Conservation (phyloP, 306 rosid species). For the Gastrolobium bilobum region DNA sequence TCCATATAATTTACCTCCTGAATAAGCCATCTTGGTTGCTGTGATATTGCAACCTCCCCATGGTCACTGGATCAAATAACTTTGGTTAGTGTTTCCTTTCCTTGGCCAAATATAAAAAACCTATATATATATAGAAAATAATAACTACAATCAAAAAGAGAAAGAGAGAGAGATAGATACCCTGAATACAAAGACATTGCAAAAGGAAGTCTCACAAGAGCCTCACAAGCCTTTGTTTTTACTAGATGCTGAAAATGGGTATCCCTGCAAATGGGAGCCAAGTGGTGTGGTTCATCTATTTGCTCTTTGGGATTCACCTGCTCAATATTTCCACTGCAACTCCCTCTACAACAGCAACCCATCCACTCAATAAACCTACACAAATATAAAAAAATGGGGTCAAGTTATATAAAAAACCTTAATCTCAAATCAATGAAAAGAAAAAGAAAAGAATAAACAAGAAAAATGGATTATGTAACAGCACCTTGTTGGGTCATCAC, state of each 20-base stretch:
- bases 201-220: slow-evolving; percentile 73
- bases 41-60: slow-evolving; percentile 81
- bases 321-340: slow-evolving; percentile 40
- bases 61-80: slow-evolving; percentile 60
- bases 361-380: slow-evolving; percentile 76
- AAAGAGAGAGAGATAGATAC: slow-evolving; percentile 46
- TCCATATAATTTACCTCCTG: slow-evolving; percentile 48
- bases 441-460: neutral
- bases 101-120: slow-evolving; percentile 2
- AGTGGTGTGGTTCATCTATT: slow-evolving; percentile 37
- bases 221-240: slow-evolving; percentile 75
- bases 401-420: neutral
- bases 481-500: slow-evolving; percentile 71
- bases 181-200: slow-evolving; percentile 70
- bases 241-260: slow-evolving; percentile 58
- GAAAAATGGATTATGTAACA: neutral
- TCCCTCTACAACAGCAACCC: slow-evolving; percentile 83
- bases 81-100: slow-evolving; percentile 15
- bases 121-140: neutral
- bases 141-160: neutral
- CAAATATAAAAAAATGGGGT: neutral
- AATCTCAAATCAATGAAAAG: neutral
- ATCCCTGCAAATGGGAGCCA: slow-evolving; percentile 65
- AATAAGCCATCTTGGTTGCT: slow-evolving; percentile 75
- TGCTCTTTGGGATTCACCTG: slow-evolving; percentile 52